These are phyloP conservation scores for Nakataea oryzae DNA, from an alignment of 2,329 filamentous ascomycete genomes.

Conservation along the genomic window DNA sequence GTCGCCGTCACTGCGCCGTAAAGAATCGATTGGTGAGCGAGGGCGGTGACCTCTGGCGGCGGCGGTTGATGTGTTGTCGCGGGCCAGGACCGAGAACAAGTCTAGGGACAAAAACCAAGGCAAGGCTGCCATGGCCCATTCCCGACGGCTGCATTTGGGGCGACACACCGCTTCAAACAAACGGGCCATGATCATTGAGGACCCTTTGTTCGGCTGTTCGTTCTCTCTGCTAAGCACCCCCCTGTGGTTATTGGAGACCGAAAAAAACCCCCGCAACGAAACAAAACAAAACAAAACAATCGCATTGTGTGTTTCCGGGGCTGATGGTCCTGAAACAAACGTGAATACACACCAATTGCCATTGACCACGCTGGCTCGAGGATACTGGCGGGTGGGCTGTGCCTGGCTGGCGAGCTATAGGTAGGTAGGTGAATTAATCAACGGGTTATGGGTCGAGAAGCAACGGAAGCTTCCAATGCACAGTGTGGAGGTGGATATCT, in stretches of 20 bases:
- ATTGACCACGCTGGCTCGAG: not conserved
- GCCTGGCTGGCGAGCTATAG: not conserved
- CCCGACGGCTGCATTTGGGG: not conserved
- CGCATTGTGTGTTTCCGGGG: not conserved
- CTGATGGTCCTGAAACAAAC: not conserved
- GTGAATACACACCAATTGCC: not conserved
- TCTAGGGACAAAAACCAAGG: not conserved
- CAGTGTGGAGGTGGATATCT: too few species aligned
- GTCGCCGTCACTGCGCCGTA: not conserved
- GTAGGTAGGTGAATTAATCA: too few species aligned
- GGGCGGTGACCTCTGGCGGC: too few species aligned
- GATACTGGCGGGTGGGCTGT: too few species aligned
- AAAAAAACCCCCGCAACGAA: too few species aligned
- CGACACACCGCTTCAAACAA: not conserved
- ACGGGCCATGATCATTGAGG: not conserved
- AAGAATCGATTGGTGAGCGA: not conserved
- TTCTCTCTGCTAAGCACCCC: not conserved
- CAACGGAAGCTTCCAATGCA: too few species aligned
- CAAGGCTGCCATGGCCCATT: not conserved
- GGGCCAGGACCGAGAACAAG: not conserved
- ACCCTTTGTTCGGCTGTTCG: not conserved
- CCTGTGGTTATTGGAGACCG: not conserved
- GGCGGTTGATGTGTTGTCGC: not conserved
- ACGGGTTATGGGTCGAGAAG: too few species aligned
- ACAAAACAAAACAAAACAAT: not conserved